Evolutionary conservation across 1,284 basidiomycete genomes (phyloP).

Genomic region (Pascua sp.): DNA sequence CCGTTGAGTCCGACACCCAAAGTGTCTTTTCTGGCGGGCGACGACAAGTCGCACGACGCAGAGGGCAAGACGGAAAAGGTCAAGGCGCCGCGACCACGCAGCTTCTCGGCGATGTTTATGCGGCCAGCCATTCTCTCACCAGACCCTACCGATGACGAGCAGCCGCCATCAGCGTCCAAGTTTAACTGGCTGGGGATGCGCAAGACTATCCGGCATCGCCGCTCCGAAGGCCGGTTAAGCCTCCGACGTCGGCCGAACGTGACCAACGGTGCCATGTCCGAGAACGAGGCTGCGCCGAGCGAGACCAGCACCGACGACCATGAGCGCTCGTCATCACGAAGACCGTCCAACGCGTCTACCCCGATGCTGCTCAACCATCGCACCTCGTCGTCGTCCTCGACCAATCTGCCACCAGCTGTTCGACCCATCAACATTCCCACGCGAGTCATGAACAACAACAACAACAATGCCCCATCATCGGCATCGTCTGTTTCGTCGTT

Average conservation of each 20-base stretch:
- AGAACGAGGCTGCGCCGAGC: conserved; percentile 7
- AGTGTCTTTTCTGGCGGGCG: conserved; percentile 33
- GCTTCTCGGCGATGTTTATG: conserved; percentile 39
- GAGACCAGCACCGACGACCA: conserved; percentile 1
- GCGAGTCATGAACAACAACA: too few relatives aligned
- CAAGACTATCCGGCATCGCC: conserved; percentile 32
- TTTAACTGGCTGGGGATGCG: conserved; percentile 43
- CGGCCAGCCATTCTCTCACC: conserved; percentile 14
- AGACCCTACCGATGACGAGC: conserved; percentile 10
- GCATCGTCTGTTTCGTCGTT: conserved; percentile 1
- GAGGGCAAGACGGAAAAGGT: conserved; percentile 29
- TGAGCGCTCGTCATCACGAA: background rate
- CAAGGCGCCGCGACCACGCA: conserved; percentile 28
- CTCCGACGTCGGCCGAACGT: too few relatives aligned
- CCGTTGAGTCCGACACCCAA: conserved; percentile 29
- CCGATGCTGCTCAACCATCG: conserved; percentile 5
- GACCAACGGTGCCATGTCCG: conserved; percentile 8
- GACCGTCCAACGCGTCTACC: conserved; percentile 2
- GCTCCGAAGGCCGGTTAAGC: conserved; percentile 33
- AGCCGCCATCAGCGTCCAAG: conserved; percentile 19
- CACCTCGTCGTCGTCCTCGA: too few relatives aligned
- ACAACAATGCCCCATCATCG: too few relatives aligned
- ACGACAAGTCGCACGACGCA: conserved; percentile 11
- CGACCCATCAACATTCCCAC: background rate
- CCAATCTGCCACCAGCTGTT: background rate